Base-by-base conservation (phyloP, 805 yeast species). In the Wickerhamomyces chambardii region DNA sequence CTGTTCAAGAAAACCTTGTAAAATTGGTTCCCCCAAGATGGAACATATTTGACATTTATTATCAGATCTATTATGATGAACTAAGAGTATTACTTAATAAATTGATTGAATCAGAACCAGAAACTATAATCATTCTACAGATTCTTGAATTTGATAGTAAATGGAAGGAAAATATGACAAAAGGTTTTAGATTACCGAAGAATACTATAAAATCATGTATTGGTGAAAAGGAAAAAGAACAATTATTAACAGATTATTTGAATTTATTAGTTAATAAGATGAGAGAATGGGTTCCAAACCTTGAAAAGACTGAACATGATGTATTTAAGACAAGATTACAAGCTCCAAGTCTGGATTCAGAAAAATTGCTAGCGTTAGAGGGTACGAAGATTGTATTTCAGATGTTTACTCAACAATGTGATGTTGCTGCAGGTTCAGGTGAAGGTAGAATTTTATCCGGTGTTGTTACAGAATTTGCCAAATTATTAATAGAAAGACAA, bases 361-460 rank as follows among this genome's bases (percentile, higher is more conserved):
- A 84, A 38, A 73, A 75, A 12, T 63, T 72, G 14, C 66, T 66
- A 34, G 85, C 79, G 18, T 60, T 86, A 36, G 85, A 85, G 36
- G 92, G 86, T 36, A 82, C 86, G 35, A 80, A 77, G 40, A 78
- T 82, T 5, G 78, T 87, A 21, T 78, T 84, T 53, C 75, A 83
- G 41, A 81, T 86, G 79, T 74, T 86, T 38, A 78, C 80, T n/a
- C 95, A 86, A 51, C 95, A 87, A 55, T 79, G 85, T 14, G 94
- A 83, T 41, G 89, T 83, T 6, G 92, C 95, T 0, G 84, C 87
- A 1, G 89, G 81, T 24, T 76, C 90, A 4, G 84, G 85, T 4
- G 87, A 84, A 55, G 85, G 87, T 6, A 71, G 78, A 42, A 82
- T 86, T 19, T 63, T 86, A 25, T 77, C 78, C 11, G 92, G 90